A percentile compares a stretch with the other conserved stretches of the same genome.
Conservation (phyloP, 805 yeast species). For the Wickerhamiella nectarea region DNA sequence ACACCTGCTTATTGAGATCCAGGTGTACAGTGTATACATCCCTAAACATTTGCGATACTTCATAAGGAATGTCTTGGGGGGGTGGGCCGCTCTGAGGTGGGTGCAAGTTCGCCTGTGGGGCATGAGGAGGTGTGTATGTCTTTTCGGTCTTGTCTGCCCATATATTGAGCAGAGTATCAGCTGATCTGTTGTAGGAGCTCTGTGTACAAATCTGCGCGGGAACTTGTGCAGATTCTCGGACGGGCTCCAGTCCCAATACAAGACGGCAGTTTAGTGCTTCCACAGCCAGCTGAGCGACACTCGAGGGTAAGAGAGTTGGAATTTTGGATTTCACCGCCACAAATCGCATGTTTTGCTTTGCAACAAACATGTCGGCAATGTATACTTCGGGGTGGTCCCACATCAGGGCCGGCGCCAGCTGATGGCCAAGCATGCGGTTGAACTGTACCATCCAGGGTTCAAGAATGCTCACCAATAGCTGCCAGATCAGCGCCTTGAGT, state of each 20-base stretch:
- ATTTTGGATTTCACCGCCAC: background rate
- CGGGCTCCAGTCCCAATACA: background rate
- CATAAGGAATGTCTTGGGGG: too few relatives aligned
- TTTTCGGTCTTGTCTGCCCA: too few relatives aligned
- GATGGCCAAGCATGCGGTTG: conserved; percentile 13
- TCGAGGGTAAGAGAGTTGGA: conserved; percentile 12
- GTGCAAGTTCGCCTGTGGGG: too few relatives aligned
- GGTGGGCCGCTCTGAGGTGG: too few relatives aligned
- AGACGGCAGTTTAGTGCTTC: conserved; percentile 5
- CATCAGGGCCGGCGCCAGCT: background rate
- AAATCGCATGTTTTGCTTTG: background rate
- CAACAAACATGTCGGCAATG: conserved; percentile 15
- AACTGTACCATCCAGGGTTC: conserved; percentile 17
- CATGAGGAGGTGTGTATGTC: too few relatives aligned
- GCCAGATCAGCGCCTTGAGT: conserved; percentile 13
- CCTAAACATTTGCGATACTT: too few relatives aligned
- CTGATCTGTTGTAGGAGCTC: too few relatives aligned
- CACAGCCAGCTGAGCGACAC: conserved; percentile 9
- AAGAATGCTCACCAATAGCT: conserved; percentile 8
- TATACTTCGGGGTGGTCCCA: conserved; percentile 2
- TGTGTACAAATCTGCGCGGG: too few relatives aligned
- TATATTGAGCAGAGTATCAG: too few relatives aligned
- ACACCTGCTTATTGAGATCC: background rate
- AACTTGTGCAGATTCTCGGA: too few relatives aligned
- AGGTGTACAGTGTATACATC: background rate